A percentile compares a stretch with the other conserved stretches of the same genome.
Conservation (phyloP, 192 early-diverging fungal genomes). For the Podila epigama region DNA sequence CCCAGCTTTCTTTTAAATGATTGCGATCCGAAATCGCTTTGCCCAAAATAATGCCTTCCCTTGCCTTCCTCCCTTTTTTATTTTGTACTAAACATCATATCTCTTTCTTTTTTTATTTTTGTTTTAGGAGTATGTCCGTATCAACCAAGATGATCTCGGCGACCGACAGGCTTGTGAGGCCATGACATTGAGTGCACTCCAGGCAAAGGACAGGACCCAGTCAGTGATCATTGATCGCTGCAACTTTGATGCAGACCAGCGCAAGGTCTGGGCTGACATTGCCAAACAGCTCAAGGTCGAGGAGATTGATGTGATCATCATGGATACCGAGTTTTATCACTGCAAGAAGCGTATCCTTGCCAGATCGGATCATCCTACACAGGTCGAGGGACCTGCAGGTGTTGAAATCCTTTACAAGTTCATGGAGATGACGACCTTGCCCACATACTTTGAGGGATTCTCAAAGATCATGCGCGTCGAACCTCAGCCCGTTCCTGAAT, state of each 20-base stretch:
- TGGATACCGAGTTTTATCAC: slow-evolving; percentile 61
- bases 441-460: slow-evolving; percentile 56
- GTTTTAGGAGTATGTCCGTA: slow-evolving; percentile 63
- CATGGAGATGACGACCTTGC: slow-evolving; percentile 53
- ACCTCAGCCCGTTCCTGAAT: slow-evolving; percentile 48
- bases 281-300: slow-evolving; percentile 63
- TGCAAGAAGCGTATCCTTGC: slow-evolving; percentile 70
- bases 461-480: slow-evolving; percentile 49
- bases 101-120: slow-evolving; percentile 7
- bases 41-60: too few relatives aligned
- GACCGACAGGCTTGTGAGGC: slow-evolving; percentile 72
- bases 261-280: slow-evolving; percentile 74
- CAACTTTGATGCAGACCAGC: slow-evolving; percentile 80
- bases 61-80: neutral
- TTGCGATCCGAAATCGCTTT: too few relatives aligned
- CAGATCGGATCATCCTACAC: slow-evolving; percentile 72
- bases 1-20: too few relatives aligned
- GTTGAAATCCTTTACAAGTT: slow-evolving; percentile 71
- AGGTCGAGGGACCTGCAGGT: slow-evolving; percentile 71
- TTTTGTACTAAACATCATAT: neutral
- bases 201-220: slow-evolving; percentile 54
- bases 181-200: slow-evolving; percentile 35
- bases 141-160: slow-evolving; percentile 81
- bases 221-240: slow-evolving; percentile 80
- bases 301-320: slow-evolving; percentile 70